Evolutionary conservation across 805 yeast species (phyloP).

Genomic region (Myxozyma vanderwaltii): DNA sequence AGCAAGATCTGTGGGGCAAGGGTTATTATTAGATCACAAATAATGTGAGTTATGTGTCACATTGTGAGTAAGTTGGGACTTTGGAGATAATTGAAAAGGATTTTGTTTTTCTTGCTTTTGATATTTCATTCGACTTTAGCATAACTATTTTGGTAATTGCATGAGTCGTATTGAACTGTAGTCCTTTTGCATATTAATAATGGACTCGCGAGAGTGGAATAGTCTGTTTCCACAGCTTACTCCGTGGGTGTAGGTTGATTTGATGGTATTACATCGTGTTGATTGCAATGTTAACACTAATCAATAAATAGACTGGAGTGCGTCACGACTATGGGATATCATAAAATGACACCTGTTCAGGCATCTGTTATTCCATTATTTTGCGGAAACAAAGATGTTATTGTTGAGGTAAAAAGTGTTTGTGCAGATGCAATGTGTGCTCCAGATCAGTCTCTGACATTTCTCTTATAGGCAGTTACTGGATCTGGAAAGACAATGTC

Average conservation of each 20-base stretch:
- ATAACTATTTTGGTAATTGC: too few species aligned
- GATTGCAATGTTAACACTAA: neutral
- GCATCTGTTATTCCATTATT: slow-evolving; percentile 91
- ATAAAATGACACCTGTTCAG: slow-evolving; percentile 93
- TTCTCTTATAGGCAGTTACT: slow-evolving; percentile 65
- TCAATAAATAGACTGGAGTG: slow-evolving; percentile 52
- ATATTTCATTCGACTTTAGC: too few species aligned
- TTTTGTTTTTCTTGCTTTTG: too few species aligned
- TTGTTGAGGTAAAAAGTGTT: slow-evolving; percentile 72
- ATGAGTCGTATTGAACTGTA: neutral
- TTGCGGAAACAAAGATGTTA: slow-evolving; percentile 84
- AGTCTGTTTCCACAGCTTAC: slow-evolving; percentile 54
- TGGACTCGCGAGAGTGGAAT: slow-evolving; percentile 62
- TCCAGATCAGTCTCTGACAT: neutral
- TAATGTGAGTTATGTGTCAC: too few species aligned
- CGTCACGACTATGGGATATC: slow-evolving; percentile 70
- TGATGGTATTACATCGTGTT: neutral
- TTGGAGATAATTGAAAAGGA: neutral
- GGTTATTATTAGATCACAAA: too few species aligned
- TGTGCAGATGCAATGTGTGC: neutral
- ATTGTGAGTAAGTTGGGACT: slow-evolving; percentile 1
- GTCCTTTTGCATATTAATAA: neutral
- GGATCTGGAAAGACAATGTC: slow-evolving; percentile 99
- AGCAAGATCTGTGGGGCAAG: neutral
- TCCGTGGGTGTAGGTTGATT: slow-evolving; percentile 59